Evolutionary conservation across 371 early-diverging fungal species (phyloP), one percentile per base, ranked within the genome.

Genomic region (Mortierella sp.): DNA sequence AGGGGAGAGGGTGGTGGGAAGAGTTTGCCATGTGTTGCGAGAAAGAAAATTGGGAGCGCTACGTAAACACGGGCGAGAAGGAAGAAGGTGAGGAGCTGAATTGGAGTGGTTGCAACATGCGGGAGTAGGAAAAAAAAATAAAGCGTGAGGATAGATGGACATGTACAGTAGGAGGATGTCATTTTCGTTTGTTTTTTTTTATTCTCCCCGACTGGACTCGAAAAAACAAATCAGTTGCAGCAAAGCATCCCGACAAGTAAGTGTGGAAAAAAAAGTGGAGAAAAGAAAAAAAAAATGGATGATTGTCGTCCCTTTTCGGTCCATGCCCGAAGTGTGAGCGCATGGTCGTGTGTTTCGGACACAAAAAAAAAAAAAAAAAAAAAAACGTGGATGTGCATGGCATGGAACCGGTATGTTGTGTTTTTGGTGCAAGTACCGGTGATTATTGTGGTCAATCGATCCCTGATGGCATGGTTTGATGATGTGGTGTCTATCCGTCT

Each of bases 11-110:
- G n/a, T n/a, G 10, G 9, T 61, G 61, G 58, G 61, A 61, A 61
- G 34, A 61, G 61, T 34, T 19, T 61, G 61, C 61, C 61, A 61
- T 61, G 61, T 61, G 61, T 48, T 47, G n/a, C n/a, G n/a, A n/a
- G n/a, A n/a, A n/a, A n/a, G n/a, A n/a, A n/a, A n/a, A n/a, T n/a
- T n/a, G n/a, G n/a, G n/a, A n/a, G n/a, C n/a, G n/a, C n/a, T n/a
- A n/a, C n/a, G n/a, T n/a, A n/a, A n/a, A n/a, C n/a, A n/a, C n/a
- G n/a, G n/a, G n/a, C n/a, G n/a, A n/a, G n/a, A n/a, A n/a, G n/a
- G n/a, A n/a, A n/a, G n/a, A n/a, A n/a, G n/a, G n/a, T n/a, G n/a
- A n/a, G n/a, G n/a, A n/a, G n/a, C n/a, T n/a, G n/a, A n/a, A n/a
- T n/a, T n/a, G n/a, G n/a, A n/a, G n/a, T n/a, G n/a, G n/a, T n/a